Percentiles rank a stretch among this genome's conserved stretches.
These are phyloP conservation scores for Chlorella sp. DNA, from an alignment of 139 green algal genomes.

Conservation along the genomic window DNA sequence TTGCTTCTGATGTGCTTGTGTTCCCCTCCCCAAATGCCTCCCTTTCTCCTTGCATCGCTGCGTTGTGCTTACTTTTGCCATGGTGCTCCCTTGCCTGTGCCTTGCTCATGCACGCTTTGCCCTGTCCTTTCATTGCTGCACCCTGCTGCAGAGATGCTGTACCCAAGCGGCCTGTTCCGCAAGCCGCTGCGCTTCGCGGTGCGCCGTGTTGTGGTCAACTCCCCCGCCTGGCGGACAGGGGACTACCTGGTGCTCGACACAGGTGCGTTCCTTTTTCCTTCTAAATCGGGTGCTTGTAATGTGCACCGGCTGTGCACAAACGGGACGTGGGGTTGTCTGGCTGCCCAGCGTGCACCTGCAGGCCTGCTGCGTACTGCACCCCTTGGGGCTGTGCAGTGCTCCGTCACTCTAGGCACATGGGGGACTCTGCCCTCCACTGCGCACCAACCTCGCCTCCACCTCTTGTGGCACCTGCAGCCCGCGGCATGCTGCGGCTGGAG, in stretches of 20 bases:
- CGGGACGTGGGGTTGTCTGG: neutral
- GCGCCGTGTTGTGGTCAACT: constrained; percentile 3
- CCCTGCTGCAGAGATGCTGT: neutral
- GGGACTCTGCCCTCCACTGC: neutral
- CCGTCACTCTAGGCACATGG: no score
- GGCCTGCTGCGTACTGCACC: no score
- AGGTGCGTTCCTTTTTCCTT: neutral
- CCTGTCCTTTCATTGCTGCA: neutral
- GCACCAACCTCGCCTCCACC: neutral
- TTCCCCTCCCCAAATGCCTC: neutral
- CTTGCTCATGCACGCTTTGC: no score
- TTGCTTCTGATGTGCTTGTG: neutral
- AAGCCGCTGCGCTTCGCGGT: constrained; percentile 21
- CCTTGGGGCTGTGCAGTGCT: no score
- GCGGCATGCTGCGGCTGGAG: constrained; percentile 42
- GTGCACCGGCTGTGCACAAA: no score
- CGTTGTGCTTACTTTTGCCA: neutral
- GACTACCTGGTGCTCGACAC: constrained; percentile 44
- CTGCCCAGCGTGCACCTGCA: neutral
- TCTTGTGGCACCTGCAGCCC: constrained; percentile 4
- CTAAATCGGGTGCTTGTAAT: neutral
- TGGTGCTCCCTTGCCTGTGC: no score
- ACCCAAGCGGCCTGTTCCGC: constrained; percentile 19
- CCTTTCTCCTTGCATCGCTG: neutral
- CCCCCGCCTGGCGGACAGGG: constrained; percentile 15